phyloP scores from a whole-genome alignment of 495 filamentous ascomycete species.

The Talaromyces nanjingensis region DNA sequence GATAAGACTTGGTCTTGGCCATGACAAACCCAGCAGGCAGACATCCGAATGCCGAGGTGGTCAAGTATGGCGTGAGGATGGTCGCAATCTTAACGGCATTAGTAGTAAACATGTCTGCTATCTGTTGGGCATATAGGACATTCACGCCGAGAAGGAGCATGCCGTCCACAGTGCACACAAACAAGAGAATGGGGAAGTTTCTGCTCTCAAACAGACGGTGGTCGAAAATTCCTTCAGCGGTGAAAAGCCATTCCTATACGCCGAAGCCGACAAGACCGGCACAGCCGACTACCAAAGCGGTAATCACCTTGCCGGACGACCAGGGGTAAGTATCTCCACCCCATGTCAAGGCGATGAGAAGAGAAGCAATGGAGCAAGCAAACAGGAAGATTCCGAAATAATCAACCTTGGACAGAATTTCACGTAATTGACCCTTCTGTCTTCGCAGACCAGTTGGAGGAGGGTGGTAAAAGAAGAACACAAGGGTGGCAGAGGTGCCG shows the following conservation, averaged over 20 bases:
- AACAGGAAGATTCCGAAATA: constrained; percentile 49
- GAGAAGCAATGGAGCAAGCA: constrained; percentile 29
- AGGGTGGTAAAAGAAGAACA: too few species aligned
- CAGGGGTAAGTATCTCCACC: constrained; percentile 50
- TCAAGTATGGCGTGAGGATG: background rate
- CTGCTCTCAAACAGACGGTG: background rate
- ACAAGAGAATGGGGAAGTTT: constrained; percentile 6
- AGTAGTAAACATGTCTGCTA: background rate
- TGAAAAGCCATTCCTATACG: constrained; percentile 10
- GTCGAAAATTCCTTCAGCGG: background rate
- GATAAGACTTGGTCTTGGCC: background rate
- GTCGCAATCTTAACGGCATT: constrained; percentile 2
- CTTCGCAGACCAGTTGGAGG: too few species aligned
- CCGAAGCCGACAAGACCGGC: background rate
- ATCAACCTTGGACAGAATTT: too few species aligned
- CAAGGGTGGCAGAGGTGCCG: too few species aligned
- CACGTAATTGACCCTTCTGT: too few species aligned
- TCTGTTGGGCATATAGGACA: background rate
- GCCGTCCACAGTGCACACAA: background rate
- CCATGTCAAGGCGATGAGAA: constrained; percentile 51
- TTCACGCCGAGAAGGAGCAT: background rate
- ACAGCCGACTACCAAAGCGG: constrained; percentile 16
- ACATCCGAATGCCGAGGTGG: constrained; percentile 1
- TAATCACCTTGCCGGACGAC: constrained; percentile 41
- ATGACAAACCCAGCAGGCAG: background rate